Conservation (phyloP, 306 rosid species). For the Prunus campanulata region DNA sequence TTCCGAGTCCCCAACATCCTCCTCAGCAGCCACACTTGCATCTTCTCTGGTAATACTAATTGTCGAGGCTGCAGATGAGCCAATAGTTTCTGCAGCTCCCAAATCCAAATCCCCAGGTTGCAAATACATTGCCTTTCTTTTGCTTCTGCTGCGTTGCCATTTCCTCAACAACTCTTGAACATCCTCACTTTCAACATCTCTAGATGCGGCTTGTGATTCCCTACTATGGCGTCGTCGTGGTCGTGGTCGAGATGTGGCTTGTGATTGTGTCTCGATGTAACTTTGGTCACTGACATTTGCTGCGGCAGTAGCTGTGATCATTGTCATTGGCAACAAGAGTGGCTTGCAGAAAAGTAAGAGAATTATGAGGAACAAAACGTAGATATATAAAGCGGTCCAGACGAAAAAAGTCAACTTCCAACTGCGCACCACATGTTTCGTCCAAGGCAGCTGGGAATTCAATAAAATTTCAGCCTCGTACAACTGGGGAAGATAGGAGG, state of each 20-base stretch:
- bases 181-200: slow-evolving; percentile 38
- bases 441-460: slow-evolving; percentile 59
- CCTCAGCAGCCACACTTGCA: slow-evolving; percentile 35
- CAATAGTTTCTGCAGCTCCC: slow-evolving; percentile 33
- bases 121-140: slow-evolving; percentile 46
- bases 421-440: slow-evolving; percentile 47
- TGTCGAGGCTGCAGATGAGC: slow-evolving; percentile 50
- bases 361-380: slow-evolving; percentile 38
- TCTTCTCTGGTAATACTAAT: slow-evolving; percentile 51
- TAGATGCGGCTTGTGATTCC: slow-evolving; percentile 18
- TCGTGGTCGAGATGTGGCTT: too few relatives aligned
- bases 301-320: not conserved
- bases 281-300: not conserved
- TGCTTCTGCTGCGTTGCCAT: slow-evolving; percentile 55
- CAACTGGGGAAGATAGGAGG: slow-evolving; percentile 52
- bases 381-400: slow-evolving; percentile 61
- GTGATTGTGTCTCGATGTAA: too few relatives aligned
- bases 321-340: slow-evolving; percentile 24
- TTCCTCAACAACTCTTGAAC: slow-evolving; percentile 54
- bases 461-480: slow-evolving; percentile 64
- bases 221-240: too few relatives aligned
- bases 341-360: slow-evolving; percentile 45
- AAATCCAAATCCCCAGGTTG: slow-evolving; percentile 9
- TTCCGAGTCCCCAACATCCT: slow-evolving; percentile 70
- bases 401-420: slow-evolving; percentile 88